Percentiles rank a stretch among this genome's conserved stretches.
These are phyloP conservation scores for Kluyveromyces marxianus DNA, from an alignment of 1,139 yeast genomes.

Conservation along the genomic window DNA sequence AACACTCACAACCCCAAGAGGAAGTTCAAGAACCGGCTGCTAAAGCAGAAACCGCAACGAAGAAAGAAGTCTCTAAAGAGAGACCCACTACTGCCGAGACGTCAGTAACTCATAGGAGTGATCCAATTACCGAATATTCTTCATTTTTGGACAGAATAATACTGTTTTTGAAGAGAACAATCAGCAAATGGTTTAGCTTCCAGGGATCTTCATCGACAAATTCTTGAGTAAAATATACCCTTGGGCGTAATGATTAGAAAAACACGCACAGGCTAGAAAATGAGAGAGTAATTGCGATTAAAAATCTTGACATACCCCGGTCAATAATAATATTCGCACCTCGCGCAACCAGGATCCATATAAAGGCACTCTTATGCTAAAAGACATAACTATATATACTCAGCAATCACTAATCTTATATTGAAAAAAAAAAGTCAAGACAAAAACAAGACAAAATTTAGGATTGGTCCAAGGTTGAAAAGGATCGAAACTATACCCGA, in stretches of 20 bases:
- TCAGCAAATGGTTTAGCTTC: conserved; percentile 2
- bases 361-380: too few relatives aligned
- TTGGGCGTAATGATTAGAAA: not conserved
- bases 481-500: too few relatives aligned
- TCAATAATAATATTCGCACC: too few relatives aligned
- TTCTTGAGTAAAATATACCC: not conserved
- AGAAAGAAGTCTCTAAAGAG: not conserved
- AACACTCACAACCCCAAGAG: not conserved
- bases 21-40: not conserved
- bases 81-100: conserved; percentile 1
- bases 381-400: too few relatives aligned
- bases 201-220: not conserved
- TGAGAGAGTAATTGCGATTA: too few relatives aligned
- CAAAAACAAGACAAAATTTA: too few relatives aligned
- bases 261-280: not conserved
- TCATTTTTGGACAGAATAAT: conserved; percentile 3
- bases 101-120: conserved; percentile 2
- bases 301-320: too few relatives aligned
- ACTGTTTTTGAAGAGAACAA: not conserved
- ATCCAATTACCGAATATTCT: not conserved
- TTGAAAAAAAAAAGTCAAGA: too few relatives aligned
- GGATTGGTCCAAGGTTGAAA: too few relatives aligned
- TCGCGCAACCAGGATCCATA: too few relatives aligned
- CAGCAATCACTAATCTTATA: too few relatives aligned
- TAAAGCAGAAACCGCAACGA: not conserved